phyloP scores from a whole-genome alignment of 2,329 filamentous ascomycete genomes.

The Phaeoacremonium minimum region DNA sequence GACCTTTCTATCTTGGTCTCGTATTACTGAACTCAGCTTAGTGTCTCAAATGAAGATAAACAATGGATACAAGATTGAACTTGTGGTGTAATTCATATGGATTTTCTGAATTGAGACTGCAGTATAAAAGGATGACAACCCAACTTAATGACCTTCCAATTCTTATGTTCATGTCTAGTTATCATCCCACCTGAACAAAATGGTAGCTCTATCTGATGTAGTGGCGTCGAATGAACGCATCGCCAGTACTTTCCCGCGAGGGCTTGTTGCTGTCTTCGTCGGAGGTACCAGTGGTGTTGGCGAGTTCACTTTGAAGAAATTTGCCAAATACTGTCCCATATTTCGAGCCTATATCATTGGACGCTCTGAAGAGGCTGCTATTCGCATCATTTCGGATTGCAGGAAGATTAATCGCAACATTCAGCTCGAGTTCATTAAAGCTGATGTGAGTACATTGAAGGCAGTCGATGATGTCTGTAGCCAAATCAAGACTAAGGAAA shows the following conservation, averaged over 20 bases:
- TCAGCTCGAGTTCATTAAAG: conserved; percentile 38
- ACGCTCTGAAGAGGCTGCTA: conserved; percentile 27
- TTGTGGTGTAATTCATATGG: too few species aligned
- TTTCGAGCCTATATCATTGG: conserved; percentile 46
- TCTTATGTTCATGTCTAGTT: too few species aligned
- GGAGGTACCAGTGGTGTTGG: conserved; percentile 51
- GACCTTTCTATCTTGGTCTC: neutral
- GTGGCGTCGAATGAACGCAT: conserved; percentile 25
- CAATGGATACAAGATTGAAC: too few species aligned
- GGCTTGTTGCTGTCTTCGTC: conserved; percentile 40
- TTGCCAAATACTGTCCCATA: conserved; percentile 27
- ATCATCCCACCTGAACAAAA: neutral
- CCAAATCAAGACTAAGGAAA: conserved; percentile 34
- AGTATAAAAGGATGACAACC: too few species aligned
- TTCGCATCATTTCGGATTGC: conserved; percentile 31
- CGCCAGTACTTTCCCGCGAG: conserved; percentile 13
- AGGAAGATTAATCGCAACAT: conserved; percentile 33
- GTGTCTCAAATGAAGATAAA: neutral
- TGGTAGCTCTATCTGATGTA: conserved; percentile 10
- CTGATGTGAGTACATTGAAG: conserved; percentile 40
- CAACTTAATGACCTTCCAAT: too few species aligned
- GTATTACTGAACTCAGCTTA: conserved; percentile 2
- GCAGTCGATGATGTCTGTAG: conserved; percentile 41
- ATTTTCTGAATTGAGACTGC: too few species aligned
- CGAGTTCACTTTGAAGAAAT: conserved; percentile 35